Evolutionary conservation across 352 stramenopile species (phyloP).

Genomic region (Phytopythium oedochilum): DNA sequence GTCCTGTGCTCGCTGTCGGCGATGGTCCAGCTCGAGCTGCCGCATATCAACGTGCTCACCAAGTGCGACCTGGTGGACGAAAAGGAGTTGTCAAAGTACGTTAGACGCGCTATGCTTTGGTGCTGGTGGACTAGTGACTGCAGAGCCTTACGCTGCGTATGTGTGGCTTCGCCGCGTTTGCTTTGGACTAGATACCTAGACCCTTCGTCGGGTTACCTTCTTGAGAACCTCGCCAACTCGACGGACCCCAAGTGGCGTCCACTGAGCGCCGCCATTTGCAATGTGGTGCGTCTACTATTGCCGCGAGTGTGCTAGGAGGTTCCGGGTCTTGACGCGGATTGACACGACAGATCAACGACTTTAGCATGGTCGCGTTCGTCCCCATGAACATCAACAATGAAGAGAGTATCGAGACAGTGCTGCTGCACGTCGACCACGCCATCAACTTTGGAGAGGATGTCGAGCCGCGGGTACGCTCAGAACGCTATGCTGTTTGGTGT

Average conservation of each 20-base stretch:
- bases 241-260: constrained; percentile 82
- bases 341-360: constrained; percentile 86
- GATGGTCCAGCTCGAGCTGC: constrained; percentile 98
- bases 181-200: constrained; percentile 58
- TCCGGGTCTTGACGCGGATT: background rate
- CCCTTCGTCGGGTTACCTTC: constrained; percentile 75
- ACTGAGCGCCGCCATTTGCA: constrained; percentile 79
- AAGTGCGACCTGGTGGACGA: constrained; percentile 91
- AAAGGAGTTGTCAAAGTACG: constrained; percentile 85
- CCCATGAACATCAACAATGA: constrained; percentile 96
- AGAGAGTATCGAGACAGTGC: constrained; percentile 95
- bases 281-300: constrained; percentile 83
- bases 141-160: background rate
- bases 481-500: background rate
- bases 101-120: background rate
- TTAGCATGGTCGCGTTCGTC: constrained; percentile 97
- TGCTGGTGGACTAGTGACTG: background rate
- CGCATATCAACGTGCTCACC: constrained; percentile 91
- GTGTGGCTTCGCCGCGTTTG: constrained; percentile 5
- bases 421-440: constrained; percentile 93
- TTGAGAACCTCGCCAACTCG: constrained; percentile 77
- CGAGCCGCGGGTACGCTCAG: constrained; percentile 67
- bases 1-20: constrained; percentile 95
- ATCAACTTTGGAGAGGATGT: constrained; percentile 97
- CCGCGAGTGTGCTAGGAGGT: too few relatives aligned